A percentile compares a stretch with the other conserved stretches of the same genome.
phyloP scores from a whole-genome alignment of 768 basidiomycete species.

The Podaxis sp. region DNA sequence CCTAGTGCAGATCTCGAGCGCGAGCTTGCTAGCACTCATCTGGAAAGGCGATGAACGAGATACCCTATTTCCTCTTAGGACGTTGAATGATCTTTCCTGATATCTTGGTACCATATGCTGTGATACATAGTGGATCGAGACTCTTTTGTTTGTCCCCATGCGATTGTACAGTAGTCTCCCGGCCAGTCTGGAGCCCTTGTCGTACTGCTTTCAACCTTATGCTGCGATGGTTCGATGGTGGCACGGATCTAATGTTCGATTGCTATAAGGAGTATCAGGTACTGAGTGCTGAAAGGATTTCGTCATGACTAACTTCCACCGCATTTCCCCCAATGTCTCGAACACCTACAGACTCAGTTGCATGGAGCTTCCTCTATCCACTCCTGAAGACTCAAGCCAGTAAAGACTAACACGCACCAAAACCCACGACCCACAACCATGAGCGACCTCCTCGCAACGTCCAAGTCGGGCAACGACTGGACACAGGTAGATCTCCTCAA shows the following conservation, averaged over 20 bases:
- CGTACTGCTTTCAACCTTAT: background rate
- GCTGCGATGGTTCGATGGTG: too few species aligned
- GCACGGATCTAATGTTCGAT: too few species aligned
- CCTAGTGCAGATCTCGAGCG: constrained; percentile 84
- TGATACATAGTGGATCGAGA: background rate
- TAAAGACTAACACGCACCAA: background rate
- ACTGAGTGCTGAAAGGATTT: background rate
- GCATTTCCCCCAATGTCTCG: background rate
- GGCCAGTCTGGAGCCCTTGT: background rate
- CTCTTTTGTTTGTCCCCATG: background rate
- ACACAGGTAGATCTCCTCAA: constrained; percentile 1
- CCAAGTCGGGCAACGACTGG: constrained; percentile 10
- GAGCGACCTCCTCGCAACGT: background rate
- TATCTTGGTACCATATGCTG: background rate
- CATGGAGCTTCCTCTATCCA: background rate
- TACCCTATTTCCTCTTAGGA: background rate
- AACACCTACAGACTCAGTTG: background rate
- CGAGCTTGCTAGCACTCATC: constrained; percentile 76
- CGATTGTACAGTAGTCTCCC: background rate
- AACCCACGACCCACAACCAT: background rate
- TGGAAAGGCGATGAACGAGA: constrained; percentile 33
- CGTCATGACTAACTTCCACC: background rate
- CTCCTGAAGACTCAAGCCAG: background rate
- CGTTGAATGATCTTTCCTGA: background rate
- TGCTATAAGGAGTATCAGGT: background rate